phyloP scores from a whole-genome alignment of 768 basidiomycete genomes.

The Boletus speciosus region DNA sequence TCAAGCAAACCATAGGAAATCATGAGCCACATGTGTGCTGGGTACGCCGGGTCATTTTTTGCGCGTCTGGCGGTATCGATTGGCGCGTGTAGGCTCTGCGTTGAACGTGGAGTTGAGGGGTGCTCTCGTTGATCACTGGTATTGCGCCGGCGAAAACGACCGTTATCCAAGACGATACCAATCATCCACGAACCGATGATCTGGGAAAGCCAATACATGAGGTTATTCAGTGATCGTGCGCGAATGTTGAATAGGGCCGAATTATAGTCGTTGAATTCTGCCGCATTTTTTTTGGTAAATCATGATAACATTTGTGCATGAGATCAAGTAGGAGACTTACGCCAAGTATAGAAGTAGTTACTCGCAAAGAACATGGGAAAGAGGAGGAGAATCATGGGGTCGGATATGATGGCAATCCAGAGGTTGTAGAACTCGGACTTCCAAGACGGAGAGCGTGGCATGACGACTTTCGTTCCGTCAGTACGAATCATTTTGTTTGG shows the following conservation, averaged over 20 bases:
- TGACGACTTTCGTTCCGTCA: slow-evolving; percentile 65
- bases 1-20: slow-evolving; percentile 70
- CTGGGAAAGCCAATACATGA: slow-evolving; percentile 79
- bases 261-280: slow-evolving; percentile 79
- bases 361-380: slow-evolving; percentile 83
- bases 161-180: slow-evolving; percentile 60
- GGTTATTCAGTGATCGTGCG: slow-evolving; percentile 67
- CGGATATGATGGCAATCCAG: slow-evolving; percentile 61
- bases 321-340: slow-evolving; percentile 32
- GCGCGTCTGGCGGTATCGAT: slow-evolving; percentile 37
- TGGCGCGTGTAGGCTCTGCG: slow-evolving; percentile 55
- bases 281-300: neutral
- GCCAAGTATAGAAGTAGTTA: slow-evolving; percentile 85
- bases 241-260: slow-evolving; percentile 73
- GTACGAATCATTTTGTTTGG: slow-evolving; percentile 70
- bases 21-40: slow-evolving; percentile 51
- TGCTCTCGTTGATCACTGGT: neutral
- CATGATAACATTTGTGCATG: neutral
- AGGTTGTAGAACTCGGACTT: slow-evolving; percentile 66
- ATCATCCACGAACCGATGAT: slow-evolving; percentile 69
- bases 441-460: slow-evolving; percentile 68
- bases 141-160: slow-evolving; percentile 48
- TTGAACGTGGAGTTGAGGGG: no score
- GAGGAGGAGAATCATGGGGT: slow-evolving; percentile 67
- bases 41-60: slow-evolving; percentile 37